Percentiles rank a stretch among this genome's conserved stretches.
phyloP scores from a whole-genome alignment of 768 basidiomycete species.

The Hygrophorus russula region DNA sequence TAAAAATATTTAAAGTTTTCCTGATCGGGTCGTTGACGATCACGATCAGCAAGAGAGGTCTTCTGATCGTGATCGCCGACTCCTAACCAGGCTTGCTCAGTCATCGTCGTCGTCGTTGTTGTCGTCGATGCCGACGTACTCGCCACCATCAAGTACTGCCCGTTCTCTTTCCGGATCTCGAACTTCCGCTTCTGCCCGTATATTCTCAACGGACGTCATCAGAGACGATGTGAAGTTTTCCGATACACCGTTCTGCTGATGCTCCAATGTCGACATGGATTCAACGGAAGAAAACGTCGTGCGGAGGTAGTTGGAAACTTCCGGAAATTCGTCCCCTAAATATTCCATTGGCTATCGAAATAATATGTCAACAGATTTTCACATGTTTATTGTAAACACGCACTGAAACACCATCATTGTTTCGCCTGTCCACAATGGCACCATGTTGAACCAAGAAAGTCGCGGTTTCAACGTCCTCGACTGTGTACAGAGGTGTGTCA shows the following conservation, averaged over 20 bases:
- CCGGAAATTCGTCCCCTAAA: slow-evolving; percentile 60
- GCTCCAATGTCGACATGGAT: slow-evolving; percentile 31
- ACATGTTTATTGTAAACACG: slow-evolving; percentile 16
- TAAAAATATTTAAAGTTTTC: slow-evolving; percentile 2
- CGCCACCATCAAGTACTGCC: slow-evolving; percentile 40
- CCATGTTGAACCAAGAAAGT: slow-evolving; percentile 71
- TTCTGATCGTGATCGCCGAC: slow-evolving; percentile 19
- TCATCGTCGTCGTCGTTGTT: slow-evolving; percentile 7
- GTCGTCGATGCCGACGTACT: too few species aligned
- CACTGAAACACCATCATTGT: slow-evolving; percentile 70
- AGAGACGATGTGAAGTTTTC: slow-evolving; percentile 58
- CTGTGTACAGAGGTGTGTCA: slow-evolving; percentile 87
- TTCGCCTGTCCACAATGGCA: slow-evolving; percentile 49
- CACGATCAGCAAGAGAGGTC: slow-evolving; percentile 12
- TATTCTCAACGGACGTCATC: slow-evolving; percentile 52
- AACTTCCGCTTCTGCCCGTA: slow-evolving; percentile 46
- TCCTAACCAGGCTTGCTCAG: not conserved
- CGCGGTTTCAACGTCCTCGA: slow-evolving; percentile 73
- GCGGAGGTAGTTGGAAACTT: slow-evolving; percentile 52
- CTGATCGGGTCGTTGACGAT: not conserved
- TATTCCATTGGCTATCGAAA: slow-evolving; percentile 52
- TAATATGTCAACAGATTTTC: slow-evolving; percentile 4
- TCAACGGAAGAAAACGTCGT: slow-evolving; percentile 15
- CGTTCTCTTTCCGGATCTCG: slow-evolving; percentile 61
- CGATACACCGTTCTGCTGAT: slow-evolving; percentile 57